Base-by-base conservation (phyloP, 1,139 yeast species). In the Pichia sp. region DNA sequence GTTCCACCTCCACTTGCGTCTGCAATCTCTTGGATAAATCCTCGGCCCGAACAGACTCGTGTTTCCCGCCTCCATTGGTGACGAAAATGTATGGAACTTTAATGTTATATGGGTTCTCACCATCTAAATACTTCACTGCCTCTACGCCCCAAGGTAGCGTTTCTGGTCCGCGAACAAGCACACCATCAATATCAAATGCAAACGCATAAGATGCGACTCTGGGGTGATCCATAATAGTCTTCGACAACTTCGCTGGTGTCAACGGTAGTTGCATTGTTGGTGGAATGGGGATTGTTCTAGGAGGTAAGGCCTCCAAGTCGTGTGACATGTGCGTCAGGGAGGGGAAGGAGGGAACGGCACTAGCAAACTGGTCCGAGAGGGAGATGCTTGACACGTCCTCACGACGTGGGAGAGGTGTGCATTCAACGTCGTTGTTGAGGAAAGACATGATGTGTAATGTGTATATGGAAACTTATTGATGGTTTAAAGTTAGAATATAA, bases 111-210 rank as follows among this genome's bases (percentile, higher is more conserved):
- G 78, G 72, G 64, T 83, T 83, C 30, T 77, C 76, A 40, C 94
- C 94, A 50, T 82, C 77, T 45, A 84, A 67, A 64, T 81, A 57
- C 45, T 66, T 67, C 49, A 84, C 62, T 6, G 94, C 94, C 44
- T 77, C 73, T 17, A 69, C 70, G 1, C 91, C 91, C 52, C 79
- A 76, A 0, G 88, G 87, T 37, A 83, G 79, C 16, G 88, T 80
- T 38, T 80, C 73, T 3, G 91, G 87, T 13, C 93, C 93, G 44
- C 83, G 67, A 46, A 82, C 76, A 33, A 83, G 72, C 29, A 83
- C 94, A 32, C 94, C 94, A 54, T 83, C 94, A 38, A 83, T 84
- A 62, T 83, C 94, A 54, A 83, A 84, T 33, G 93, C 87, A 63
- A 83, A 83, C 1, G 94, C 93, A 55, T 82, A 83, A 11, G 85